Percentiles rank a stretch among this genome's conserved stretches.
These are phyloP conservation scores for Avena eriantha DNA, from an alignment of 176 grass and related monocot species.

Conservation along the genomic window DNA sequence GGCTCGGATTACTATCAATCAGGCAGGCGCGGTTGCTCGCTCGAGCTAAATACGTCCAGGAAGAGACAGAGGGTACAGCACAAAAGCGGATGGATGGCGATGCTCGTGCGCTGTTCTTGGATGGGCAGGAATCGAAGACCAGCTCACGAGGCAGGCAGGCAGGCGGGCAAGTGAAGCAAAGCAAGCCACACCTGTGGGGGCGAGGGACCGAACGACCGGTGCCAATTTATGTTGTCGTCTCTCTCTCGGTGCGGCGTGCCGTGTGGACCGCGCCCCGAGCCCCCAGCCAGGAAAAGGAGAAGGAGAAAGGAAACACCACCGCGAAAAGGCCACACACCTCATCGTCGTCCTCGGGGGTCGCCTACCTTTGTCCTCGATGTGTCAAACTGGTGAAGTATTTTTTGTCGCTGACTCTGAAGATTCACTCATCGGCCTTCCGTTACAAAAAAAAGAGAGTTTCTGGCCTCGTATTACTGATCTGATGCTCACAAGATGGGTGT, in stretches of 20 bases:
- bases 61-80: neutral
- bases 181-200: neutral
- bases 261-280: neutral
- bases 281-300: neutral
- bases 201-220: constrained; percentile 1
- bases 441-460: no score
- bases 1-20: neutral
- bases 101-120: neutral
- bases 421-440: no score
- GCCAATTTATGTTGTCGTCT: neutral
- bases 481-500: no score
- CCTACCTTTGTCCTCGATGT: neutral
- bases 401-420: neutral
- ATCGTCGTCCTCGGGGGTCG: neutral
- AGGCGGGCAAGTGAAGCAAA: constrained; percentile 15
- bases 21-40: neutral
- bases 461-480: no score
- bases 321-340: neutral
- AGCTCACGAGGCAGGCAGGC: neutral
- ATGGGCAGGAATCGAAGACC: neutral
- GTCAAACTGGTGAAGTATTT: neutral
- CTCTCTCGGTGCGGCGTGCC: neutral
- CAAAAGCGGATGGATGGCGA: neutral
- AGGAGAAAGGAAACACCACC: neutral
- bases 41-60: neutral